Conservation (phyloP, 169 alveolate genomes). For the Plasmodium knowlesi region DNA sequence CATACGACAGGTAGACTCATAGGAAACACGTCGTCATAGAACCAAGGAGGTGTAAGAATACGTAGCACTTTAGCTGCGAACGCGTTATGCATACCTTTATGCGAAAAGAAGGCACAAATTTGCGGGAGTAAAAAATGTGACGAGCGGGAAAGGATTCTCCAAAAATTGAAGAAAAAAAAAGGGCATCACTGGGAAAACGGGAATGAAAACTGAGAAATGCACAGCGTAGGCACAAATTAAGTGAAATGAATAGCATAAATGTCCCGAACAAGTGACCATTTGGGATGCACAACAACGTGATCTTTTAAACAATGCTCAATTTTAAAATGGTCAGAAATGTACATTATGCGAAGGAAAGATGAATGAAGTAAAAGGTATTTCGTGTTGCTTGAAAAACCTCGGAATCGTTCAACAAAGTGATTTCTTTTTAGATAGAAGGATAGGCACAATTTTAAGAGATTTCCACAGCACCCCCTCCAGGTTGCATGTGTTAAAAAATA, state of each 20-base stretch:
- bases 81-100: background rate
- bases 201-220: background rate
- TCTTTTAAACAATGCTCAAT: background rate
- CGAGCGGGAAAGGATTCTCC: background rate
- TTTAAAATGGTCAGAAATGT: background rate
- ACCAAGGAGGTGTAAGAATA: background rate
- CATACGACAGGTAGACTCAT: background rate
- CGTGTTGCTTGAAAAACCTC: background rate
- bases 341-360: background rate
- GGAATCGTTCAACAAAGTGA: background rate
- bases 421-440: background rate
- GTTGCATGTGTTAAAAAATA: conserved; percentile 49
- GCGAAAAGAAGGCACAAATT: background rate
- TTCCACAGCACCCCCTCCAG: background rate
- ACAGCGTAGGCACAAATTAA: background rate
- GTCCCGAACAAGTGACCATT: background rate
- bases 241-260: background rate
- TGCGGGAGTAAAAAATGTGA: background rate
- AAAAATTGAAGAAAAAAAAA: background rate
- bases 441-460: background rate
- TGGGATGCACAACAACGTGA: background rate
- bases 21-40: background rate
- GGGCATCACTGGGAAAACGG: background rate
- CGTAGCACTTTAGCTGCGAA: background rate
- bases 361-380: conserved; percentile 6